These are phyloP conservation scores for Epichloe elymi DNA, from an alignment of 2,329 filamentous ascomycete genomes.

Conservation along the genomic window DNA sequence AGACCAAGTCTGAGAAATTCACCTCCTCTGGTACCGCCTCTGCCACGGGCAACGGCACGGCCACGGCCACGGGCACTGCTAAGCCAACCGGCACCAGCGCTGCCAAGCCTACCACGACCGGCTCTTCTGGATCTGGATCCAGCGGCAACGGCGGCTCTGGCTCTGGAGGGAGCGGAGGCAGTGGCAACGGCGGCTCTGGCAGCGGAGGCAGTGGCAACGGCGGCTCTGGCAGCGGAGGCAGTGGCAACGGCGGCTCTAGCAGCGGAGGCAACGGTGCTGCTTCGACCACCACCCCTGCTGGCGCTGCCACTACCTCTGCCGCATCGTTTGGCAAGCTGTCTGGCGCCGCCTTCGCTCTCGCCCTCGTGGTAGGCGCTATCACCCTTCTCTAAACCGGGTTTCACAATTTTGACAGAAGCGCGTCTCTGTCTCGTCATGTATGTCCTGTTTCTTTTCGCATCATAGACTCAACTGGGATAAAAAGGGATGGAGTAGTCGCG, in stretches of 20 bases:
- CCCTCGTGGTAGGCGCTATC: conserved; percentile 5
- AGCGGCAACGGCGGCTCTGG: conserved; percentile 6
- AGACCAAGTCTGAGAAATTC: conserved; percentile 16
- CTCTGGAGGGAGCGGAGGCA: conserved; percentile 2
- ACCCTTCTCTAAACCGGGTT: conserved; percentile 7
- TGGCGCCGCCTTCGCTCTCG: conserved; percentile 8
- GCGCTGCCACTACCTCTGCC: neutral
- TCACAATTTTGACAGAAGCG: neutral
- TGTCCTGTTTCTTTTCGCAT: conserved; percentile 1
- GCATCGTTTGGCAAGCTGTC: conserved; percentile 6
- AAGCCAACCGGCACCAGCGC: conserved; percentile 4
- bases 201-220: neutral
- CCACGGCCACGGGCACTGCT: conserved; percentile 1
- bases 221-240: no score
- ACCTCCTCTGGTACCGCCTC: neutral
- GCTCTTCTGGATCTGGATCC: conserved; percentile 2
- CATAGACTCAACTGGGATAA: neutral
- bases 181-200: conserved; percentile 7
- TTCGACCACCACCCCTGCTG: neutral
- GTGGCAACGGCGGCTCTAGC: neutral
- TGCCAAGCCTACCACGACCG: conserved; percentile 1
- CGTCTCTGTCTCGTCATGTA: neutral
- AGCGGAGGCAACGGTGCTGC: neutral
- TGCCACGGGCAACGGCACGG: neutral
- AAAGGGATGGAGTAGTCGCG: conserved; percentile 2